Evolutionary conservation across 495 filamentous ascomycete genomes (phyloP).

Genomic region (Talaromyces stipitatus): DNA sequence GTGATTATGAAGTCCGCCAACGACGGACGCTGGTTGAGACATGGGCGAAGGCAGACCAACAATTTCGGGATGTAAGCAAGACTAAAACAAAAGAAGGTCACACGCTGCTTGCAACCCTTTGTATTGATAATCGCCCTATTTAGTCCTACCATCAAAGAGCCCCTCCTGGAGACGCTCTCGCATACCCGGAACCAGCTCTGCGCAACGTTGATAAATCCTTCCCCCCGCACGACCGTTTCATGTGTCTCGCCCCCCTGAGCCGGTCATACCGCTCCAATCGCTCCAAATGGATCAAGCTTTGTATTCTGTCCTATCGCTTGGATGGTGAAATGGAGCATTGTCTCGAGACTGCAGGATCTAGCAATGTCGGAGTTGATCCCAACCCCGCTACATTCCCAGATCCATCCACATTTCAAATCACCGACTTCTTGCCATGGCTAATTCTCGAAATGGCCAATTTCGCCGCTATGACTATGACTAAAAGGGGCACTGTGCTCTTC

Average conservation of each 20-base stretch:
- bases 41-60: too few species aligned
- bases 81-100: background rate
- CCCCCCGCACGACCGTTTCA: background rate
- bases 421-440: too few species aligned
- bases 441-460: background rate
- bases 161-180: background rate
- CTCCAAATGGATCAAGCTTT: too few species aligned
- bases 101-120: background rate
- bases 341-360: too few species aligned
- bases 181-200: background rate
- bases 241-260: background rate
- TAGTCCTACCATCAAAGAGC: background rate
- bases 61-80: too few species aligned
- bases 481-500: background rate
- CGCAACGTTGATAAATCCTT: background rate
- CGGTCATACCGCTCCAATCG: background rate
- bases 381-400: too few species aligned
- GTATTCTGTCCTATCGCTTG: too few species aligned
- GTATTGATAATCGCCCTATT: background rate
- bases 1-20: too few species aligned
- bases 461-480: background rate
- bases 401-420: too few species aligned
- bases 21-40: too few species aligned
- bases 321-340: too few species aligned
- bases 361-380: too few species aligned